Evolutionary conservation across 1,284 basidiomycete genomes (phyloP), one percentile per base, ranked within the genome.

Genomic region (Heterobasidion irregulare): DNA sequence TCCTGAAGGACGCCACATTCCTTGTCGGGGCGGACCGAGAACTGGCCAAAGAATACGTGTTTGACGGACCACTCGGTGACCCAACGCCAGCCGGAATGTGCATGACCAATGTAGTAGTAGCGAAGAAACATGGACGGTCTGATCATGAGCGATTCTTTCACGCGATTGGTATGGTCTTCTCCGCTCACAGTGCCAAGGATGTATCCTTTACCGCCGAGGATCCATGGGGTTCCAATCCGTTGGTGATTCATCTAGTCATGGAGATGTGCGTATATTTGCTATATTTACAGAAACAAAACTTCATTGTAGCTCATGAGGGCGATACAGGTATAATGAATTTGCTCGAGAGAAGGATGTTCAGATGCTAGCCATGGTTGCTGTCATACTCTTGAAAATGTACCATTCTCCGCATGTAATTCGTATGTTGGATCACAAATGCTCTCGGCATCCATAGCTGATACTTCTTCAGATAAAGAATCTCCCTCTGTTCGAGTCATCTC

Each of bases 121-220:
- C 91, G 5, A 75, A 73, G 57, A 68, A 76, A 36, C 73, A 79
- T 62, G 80, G 83, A 12, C 74, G 89, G 52, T 76, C 77, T 62
- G 82, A 88, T 60, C 88, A 93, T 64, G 83, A 87, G 60, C 73
- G 89, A 54, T 73, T 89, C n/a, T 92, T 92, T 70, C 76, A 70
- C 53, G 80, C 78, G 8, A 67, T 94, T 18, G 68, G 73, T 41
- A 74, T 80, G 2, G 64, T 92, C 5, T 75, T 87, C 51, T 69
- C 71, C 5, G 33, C 1, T 10, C 15, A 13, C 26, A 33, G 35
- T 19, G 47, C 8, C 3, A 19, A 26, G 48, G 12, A 50, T 34
- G 43, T 48, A n/a, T 36, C 44, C 18, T 51, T 35, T 12, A 9
- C 16, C 18, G 52, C 47, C 47, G 32, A 53, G 32, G 55, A 41